These are phyloP conservation scores for Alopecurus myosuroides DNA, from an alignment of 176 grass and related monocot species.

Conservation along the genomic window DNA sequence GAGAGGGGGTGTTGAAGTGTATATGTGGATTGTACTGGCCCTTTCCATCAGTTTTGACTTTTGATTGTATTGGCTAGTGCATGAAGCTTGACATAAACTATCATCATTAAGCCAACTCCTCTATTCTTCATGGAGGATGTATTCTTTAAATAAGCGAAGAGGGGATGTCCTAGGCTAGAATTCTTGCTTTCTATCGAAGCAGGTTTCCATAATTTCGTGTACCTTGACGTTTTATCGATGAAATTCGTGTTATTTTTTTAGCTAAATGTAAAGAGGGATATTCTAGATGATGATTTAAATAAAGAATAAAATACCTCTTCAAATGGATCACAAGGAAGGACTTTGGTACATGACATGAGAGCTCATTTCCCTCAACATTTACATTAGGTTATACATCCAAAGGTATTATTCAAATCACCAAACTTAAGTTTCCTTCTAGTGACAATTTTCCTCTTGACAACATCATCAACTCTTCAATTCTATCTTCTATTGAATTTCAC, in stretches of 20 bases:
- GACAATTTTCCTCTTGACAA: background rate
- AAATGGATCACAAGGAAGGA: background rate
- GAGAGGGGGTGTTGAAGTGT: no score
- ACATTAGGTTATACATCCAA: background rate
- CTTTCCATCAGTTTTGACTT: no score
- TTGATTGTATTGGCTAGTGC: no score
- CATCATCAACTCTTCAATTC: background rate
- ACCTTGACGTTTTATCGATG: background rate
- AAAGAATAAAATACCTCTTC: background rate
- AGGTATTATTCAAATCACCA: background rate
- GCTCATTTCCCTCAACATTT: background rate
- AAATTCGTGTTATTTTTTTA: background rate
- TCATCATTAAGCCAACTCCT: background rate
- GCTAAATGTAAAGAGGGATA: background rate
- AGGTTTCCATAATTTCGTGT: background rate
- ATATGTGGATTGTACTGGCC: no score
- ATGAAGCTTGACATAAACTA: no score
- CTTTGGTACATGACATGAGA: background rate
- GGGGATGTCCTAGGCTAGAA: background rate
- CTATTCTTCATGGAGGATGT: background rate
- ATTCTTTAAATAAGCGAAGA: background rate
- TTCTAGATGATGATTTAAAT: background rate
- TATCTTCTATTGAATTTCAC: background rate
- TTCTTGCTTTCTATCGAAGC: background rate
- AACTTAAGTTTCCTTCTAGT: background rate